phyloP scores from a whole-genome alignment of 345 rosid genomes.

The Hibiscus syriacus region DNA sequence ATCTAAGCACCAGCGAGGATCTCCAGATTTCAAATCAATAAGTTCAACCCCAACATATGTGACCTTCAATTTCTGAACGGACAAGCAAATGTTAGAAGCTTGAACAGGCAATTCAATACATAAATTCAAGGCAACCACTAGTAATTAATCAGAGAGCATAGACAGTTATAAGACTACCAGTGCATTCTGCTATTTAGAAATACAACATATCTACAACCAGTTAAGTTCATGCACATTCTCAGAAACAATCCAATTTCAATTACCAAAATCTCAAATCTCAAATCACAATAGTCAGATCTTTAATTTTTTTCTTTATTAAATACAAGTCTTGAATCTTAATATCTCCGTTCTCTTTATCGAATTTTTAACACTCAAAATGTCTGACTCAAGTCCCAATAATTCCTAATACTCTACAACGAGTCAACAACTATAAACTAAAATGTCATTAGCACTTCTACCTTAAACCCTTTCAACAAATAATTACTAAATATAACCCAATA shows the following conservation, averaged over 20 bases:
- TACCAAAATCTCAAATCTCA: no score
- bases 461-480: not conserved
- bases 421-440: not conserved
- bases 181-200: not conserved
- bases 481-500: not conserved
- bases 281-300: not conserved
- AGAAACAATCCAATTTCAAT: not conserved
- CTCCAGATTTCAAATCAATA: constrained; percentile 66
- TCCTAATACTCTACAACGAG: not conserved
- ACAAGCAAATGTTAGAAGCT: constrained; percentile 1
- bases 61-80: constrained; percentile 74
- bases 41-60: constrained; percentile 83
- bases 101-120: not conserved
- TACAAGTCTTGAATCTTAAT: not conserved
- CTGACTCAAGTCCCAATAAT: not conserved
- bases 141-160: not conserved
- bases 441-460: not conserved
- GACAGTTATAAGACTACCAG: not conserved
- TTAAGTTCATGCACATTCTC: not conserved
- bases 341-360: not conserved
- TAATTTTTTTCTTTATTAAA: not conserved
- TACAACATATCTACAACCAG: not conserved
- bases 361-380: not conserved
- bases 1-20: constrained; percentile 91
- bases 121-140: not conserved